Evolutionary conservation across 129 eudicot genomes (phyloP), one percentile per base, ranked within the genome.

Genomic region (Flaveria linearis): DNA sequence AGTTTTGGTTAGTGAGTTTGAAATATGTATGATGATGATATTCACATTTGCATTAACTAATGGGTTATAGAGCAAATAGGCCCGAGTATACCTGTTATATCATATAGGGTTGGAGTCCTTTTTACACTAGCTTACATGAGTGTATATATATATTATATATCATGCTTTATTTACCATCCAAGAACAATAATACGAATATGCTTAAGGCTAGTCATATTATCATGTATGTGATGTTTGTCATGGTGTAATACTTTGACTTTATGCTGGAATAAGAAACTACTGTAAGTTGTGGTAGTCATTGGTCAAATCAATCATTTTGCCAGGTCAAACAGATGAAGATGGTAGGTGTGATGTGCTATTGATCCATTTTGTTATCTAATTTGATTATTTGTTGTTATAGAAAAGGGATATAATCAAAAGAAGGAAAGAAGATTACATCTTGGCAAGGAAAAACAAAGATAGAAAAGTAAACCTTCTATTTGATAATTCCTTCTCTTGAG

Each of bases 341-440:
- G 76, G 5, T 50, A 6, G 11, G 23, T 53, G 49, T 72, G 49
- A n/a, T 33, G 11, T 12, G n/a, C 14, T 69, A 20, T 53, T 62
- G 77, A 28, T 51, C 5, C 23, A 6, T 39, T 70, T 33, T 13
- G 33, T 26, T 30, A 4, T 14, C 70, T 73, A 36, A 72, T 69
- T 57, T 43, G 49, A 43, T 76, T 80, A 20, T 42, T 11, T 73
- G 13, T 83, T 9, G 61, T n/a, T 81, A 45, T 88, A 93, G 98
- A 92, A 84, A 86, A 87, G 85, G 58, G 96, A 93, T 79, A 80
- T 64, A 53, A 84, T 82, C 89, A 90, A 85, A 85, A 86, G 89
- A 82, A 84, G 87, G 82, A 93, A 93, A 78, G 98, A 90, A 42
- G 98, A 86, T 62, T 76, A 65, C 72, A 69, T 64, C 65, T 76